Evolutionary conservation across 2,329 filamentous ascomycete species (phyloP), one percentile per base, ranked within the genome.

Genomic region (Aspergillus flavus): DNA sequence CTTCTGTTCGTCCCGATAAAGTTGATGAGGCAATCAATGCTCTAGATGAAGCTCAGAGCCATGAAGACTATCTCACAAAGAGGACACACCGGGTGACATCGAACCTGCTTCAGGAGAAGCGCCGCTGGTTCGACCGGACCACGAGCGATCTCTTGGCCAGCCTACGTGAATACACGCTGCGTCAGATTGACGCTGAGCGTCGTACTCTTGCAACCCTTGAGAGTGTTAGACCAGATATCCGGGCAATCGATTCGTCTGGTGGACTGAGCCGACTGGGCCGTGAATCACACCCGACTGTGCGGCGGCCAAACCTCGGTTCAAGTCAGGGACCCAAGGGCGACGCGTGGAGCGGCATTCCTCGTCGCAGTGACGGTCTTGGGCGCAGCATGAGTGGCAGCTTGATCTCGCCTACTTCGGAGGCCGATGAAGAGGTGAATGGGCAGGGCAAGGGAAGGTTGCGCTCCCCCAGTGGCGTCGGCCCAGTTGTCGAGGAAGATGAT

Each of bases 291-390:
- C 94, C 95, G 2, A 81, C 89, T 6, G 80, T 82, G 34, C 87
- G 95, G 60, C 88, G 94, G 65, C 80, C 89, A 30, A 94, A 88
- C 77, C 80, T 97, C 68, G 91, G 92, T 19, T 91, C 92, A 54
- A 95, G 91, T 72, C 95, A 99, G 79, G 95, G 95, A 0, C 94
- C 95, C 57, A 96, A 96, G 81, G 95, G 95, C n/a, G 95, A 99
- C 78, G 91, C 95, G 19, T 99, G 95, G 95, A 97, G 93, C 72
- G 95, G 95, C 62, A 93, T 97, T 32, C 92, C 94, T 41, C 87
- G 95, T 65, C 87, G 92, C 61, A 88, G 89, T 34, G 92, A 96
- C 71, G 89, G 89, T n/a, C 80, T 93, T 61, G 90, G 86, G 73
- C 86, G 93, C 71, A 94, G 89, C 74, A 85, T 94, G 68, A 93